Evolutionary conservation across 176 grass and related monocot species (phyloP), one percentile per base, ranked within the genome.

Genomic region (Elaeis guineensis): DNA sequence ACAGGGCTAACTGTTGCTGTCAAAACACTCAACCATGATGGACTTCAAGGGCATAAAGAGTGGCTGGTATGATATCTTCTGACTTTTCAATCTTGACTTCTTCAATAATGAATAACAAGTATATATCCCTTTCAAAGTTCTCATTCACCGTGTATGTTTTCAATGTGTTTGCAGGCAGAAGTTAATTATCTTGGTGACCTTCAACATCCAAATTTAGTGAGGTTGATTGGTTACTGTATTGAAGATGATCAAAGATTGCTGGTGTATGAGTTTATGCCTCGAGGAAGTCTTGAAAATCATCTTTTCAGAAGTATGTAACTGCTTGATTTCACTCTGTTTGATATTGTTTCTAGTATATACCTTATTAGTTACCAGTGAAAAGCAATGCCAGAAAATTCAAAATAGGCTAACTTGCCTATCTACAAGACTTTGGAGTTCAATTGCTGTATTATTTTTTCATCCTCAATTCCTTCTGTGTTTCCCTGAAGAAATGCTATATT

Each of bases 161-260:
- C 55, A 32, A 17, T 55, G 39, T 59, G 19, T 49, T 59, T 39
- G 17, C 75, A 98, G 93, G 88, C 93, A 4, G 93, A 98, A 83
- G 93, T 98, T 72, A 86, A 98, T 89, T 98, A 89, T 77, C 84
- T 98, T 77, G 93, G 94, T 62, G 85, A 98, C 72, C 84, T 98
- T 73, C 94, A 71, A 63, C 87, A 98, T 78, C 94, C 82, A 62
- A 89, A 98, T 65, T 81, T 98, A 70, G 94, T 98, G 71, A 98
- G 79, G 61, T 89, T 98, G 67, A 82, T 98, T 65, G 94, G 94
- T 57, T 98, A 98, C 61, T 93, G 94, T 76, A 98, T 93, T 75
- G 94, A 98, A 88, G 94, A 98, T 89, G 88, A 98, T 65, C 94
- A 98, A 69, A 78, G 94, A 77, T 76, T 98, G 84, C 78, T 98